Base-by-base conservation (phyloP, 1,284 basidiomycete species). In the Austroboletus rostrupii region DNA sequence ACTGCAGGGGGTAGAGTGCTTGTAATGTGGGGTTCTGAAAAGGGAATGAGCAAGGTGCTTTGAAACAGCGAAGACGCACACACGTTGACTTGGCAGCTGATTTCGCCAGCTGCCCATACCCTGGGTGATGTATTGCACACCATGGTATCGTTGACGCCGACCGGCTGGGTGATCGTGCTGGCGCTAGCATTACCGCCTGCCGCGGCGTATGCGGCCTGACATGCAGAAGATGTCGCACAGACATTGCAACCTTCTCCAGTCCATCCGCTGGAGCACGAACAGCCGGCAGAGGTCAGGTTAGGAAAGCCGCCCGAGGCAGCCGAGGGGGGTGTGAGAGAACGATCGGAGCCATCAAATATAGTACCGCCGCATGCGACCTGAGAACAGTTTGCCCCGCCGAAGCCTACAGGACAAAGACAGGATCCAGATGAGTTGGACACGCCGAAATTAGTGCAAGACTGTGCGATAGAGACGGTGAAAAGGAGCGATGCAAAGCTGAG, bases 321-420 rank as follows among this genome's bases (percentile, higher is more conserved):
- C 13, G 76, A 67, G 20, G 53, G 20, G 1, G 55, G 48, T 3
- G 77, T 69, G 14, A 85, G 64, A 17, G 79, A 65, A 7, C 87
- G 79, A 40, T 73, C 65, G 1, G 77, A 64, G 29, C 84, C 86
- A 57, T 90, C 78, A 57, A 92, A 92, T 44, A 93, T 79, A 46
- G 78, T 85, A 0, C 90, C 90, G 2, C 89, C 89, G 55, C 91
- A 94, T 1, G 76, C 80, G 0, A 86, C 79, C 55, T 80, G 75
- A 2, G 80, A 76, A 61, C 87, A 90, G n/a, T 76, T 77, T 29
- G 79, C 54, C 10, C 85, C 87, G 17, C 85, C 87, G 60, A 88
- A 89, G 12, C 90, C 90, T 17, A 80, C 75, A 8, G 89, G 90
- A 65, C 90, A 93, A 20, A 76, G 68, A 61, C 90, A 92, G 11